Conservation (phyloP, 176 grass and related monocot species). For the Aegilops speltoides region DNA sequence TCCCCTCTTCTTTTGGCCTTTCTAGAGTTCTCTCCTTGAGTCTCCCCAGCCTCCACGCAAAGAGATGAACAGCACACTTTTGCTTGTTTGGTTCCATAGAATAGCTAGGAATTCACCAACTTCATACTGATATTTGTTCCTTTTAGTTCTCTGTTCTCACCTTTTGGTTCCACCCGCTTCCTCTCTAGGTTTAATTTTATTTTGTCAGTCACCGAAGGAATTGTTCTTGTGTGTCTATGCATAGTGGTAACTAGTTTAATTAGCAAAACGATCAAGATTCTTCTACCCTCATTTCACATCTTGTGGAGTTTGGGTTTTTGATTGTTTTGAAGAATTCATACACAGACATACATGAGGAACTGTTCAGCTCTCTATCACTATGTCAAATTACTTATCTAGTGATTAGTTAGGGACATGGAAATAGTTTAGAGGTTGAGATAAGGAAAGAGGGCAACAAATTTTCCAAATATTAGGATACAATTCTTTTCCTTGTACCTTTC, state of each 20-base stretch:
- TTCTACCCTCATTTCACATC: background rate
- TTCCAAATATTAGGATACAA: slow-evolving; percentile 37
- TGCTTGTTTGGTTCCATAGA: background rate
- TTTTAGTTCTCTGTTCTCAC: background rate
- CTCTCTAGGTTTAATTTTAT: background rate
- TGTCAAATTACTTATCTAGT: slow-evolving; percentile 41
- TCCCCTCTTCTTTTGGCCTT: background rate
- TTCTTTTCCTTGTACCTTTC: slow-evolving; percentile 53
- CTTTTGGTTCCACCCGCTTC: background rate
- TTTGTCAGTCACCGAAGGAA: background rate
- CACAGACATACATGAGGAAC: background rate
- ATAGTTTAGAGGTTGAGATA: slow-evolving; percentile 41
- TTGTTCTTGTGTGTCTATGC: background rate
- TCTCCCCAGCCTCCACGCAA: background rate
- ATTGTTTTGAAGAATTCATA: slow-evolving; percentile 5
- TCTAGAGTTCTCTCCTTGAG: background rate
- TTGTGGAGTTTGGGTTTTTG: background rate
- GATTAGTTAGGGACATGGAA: slow-evolving; percentile 48
- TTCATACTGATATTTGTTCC: background rate
- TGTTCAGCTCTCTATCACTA: background rate
- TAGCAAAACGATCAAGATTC: background rate
- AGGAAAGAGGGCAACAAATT: slow-evolving; percentile 23
- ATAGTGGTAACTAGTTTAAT: background rate
- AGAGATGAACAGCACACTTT: background rate
- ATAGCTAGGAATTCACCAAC: slow-evolving; percentile 19